Base-by-base conservation (phyloP, 495 filamentous ascomycete species). In the Tuber borchii region DNA sequence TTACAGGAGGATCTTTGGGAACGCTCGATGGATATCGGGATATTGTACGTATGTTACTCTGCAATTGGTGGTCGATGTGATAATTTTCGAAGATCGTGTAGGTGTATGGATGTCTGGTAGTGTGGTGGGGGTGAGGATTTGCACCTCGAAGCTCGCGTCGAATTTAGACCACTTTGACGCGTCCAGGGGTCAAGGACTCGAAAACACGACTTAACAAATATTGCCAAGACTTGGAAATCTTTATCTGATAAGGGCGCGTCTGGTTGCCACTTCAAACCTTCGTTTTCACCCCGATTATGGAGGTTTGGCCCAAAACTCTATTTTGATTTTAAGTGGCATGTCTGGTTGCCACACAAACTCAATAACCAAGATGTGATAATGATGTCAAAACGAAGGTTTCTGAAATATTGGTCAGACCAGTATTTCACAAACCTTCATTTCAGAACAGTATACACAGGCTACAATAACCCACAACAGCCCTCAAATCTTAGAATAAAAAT, bases 171-270 rank as follows among this genome's bases (percentile, higher is more conserved):
- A 40, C 17, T 69, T 65, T 48, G 69, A 78, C 78, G 78, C 78
- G 78, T 79, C 61, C n/a, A 51, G 40, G 42, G 72, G 39, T 69
- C 73, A 75, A 69, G 73, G 48, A 56, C 73, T 26, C 69, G 56
- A 65, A 34, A 65, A 65, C 56, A 37, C 51, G 51, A 65, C 26
- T 65, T 1, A 9, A 0, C n/a, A 65, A 65, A 65, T 65, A 65
- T 34, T 78, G 76, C 74, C 70, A 78, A 72, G 74, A 72, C 48
- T 40, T 10, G 19, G 9, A 42, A 43, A 43, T 43, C 42, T 43
- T 40, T 40, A 40, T n/a, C 26, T 1, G 56, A 65, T 31, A 65
- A 37, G n/a, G n/a, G n/a, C n/a, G n/a, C n/a, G n/a, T n/a, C n/a
- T n/a, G n/a, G n/a, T n/a, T n/a, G n/a, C n/a, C n/a, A n/a, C n/a